phyloP scores from a whole-genome alignment of 768 basidiomycete species.

The Postia placenta region DNA sequence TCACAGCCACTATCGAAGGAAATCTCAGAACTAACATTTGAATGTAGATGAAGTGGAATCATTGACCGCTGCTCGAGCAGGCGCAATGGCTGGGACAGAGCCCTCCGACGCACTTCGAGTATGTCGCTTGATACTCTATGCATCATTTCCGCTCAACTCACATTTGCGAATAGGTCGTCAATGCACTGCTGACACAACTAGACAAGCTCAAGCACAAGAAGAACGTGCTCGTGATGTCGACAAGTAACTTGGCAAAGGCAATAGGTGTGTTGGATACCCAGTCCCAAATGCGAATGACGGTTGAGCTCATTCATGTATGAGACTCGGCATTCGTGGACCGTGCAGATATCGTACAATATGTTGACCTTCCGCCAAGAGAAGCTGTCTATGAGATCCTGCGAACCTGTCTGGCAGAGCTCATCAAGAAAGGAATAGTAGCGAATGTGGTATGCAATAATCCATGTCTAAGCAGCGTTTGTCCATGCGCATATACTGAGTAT shows the following conservation, averaged over 20 bases:
- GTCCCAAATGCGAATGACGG: not conserved
- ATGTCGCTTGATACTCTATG: constrained; percentile 17
- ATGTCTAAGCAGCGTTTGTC: not conserved
- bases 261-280: constrained; percentile 55
- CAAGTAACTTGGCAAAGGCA: constrained; percentile 90
- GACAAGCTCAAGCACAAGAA: constrained; percentile 91
- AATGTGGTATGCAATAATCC: constrained; percentile 40
- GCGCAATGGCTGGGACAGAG: constrained; percentile 92
- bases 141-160: not conserved
- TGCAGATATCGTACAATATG: constrained; percentile 93
- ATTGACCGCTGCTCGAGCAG: constrained; percentile 88
- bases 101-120: constrained; percentile 92
- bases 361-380: constrained; percentile 85
- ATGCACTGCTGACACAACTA: constrained; percentile 92
- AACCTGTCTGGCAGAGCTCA: constrained; percentile 76
- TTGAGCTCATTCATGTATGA: constrained; percentile 23
- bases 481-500: not conserved
- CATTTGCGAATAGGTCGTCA: constrained; percentile 68
- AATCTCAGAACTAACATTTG: too few species aligned
- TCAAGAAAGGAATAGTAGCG: constrained; percentile 64
- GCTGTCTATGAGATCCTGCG: constrained; percentile 92
- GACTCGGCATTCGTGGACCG: constrained; percentile 95
- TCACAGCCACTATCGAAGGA: too few species aligned
- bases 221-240: constrained; percentile 95
- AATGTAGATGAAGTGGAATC: constrained; percentile 95